These are phyloP conservation scores for Globisporangium camurandrum DNA, from an alignment of 352 stramenopile genomes.

Conservation along the genomic window DNA sequence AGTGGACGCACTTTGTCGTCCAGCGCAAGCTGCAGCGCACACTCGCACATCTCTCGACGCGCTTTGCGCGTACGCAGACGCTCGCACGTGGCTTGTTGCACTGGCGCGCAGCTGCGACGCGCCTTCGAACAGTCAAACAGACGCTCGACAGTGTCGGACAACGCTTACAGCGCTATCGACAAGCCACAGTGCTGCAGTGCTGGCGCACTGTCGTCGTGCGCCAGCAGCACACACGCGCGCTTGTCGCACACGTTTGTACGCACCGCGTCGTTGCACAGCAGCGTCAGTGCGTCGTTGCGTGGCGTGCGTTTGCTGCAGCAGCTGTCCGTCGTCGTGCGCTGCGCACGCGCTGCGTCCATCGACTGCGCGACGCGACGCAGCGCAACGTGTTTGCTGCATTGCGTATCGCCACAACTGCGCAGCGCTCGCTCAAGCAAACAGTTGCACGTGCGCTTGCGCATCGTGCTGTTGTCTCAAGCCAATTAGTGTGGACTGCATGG, in stretches of 20 bases:
- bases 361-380: constrained; percentile 32
- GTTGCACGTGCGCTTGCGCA: constrained; percentile 18
- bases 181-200: too few relatives aligned
- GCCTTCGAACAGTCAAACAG: too few relatives aligned
- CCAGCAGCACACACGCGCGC: background rate
- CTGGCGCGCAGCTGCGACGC: too few relatives aligned
- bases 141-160: too few relatives aligned
- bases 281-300: constrained; percentile 13
- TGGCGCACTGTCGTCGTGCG: too few relatives aligned
- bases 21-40: constrained; percentile 22
- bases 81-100: too few relatives aligned
- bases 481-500: constrained; percentile 27
- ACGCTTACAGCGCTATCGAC: too few relatives aligned
- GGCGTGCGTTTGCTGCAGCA: constrained; percentile 7
- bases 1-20: constrained; percentile 24
- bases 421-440: constrained; percentile 15
- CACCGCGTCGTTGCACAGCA: constrained; percentile 4
- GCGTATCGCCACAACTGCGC: constrained; percentile 17
- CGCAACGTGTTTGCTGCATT: constrained; percentile 29
- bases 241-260: background rate
- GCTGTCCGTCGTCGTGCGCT: constrained; percentile 12
- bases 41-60: too few relatives aligned
- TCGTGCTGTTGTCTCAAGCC: constrained; percentile 20
- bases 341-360: constrained; percentile 23
- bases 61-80: too few relatives aligned